Evolutionary conservation across 2,329 filamentous ascomycete species (phyloP), one percentile per base, ranked within the genome.

Genomic region (Pestalotiopsis sp.): DNA sequence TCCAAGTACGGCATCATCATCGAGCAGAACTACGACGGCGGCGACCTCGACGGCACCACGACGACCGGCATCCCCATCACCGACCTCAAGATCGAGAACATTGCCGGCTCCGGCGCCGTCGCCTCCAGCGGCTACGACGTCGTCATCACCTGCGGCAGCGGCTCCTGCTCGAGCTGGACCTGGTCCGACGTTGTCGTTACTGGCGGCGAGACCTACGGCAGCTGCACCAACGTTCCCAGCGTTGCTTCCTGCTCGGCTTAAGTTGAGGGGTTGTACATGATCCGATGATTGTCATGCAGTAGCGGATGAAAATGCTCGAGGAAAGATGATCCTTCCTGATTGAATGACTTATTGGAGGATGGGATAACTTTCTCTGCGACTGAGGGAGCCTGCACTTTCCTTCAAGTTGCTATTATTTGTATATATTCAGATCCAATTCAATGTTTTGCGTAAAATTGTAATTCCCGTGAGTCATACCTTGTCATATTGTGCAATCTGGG

Each of bases 21-120:
- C 69, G 78, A 83, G 74, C 81, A 83, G 75, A 80, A 82, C 72
- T 85, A 85, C 71, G 76, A 82, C 72, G 85, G 85, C 70, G 83
- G 84, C n/a, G 76, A 74, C 17, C 83, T 82, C 4, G 82, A 79
- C 7, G 84, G 84, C 20, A 77, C n/a, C 0, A 82, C 84, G 12
- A 85, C 83, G 45, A 72, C 73, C 31, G 85, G 85, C 45, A 83
- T 88, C n/a, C 85, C 85, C n/a, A 87, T 88, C 75, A 87, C 85
- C 9, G 82, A 80, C 7, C 71, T 88, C 6, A 82, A 79, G 1
- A 74, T 87, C 63, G 75, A 79, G 60, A 76, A 80, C 67, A 79
- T 87, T 69, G 31, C 41, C 45, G 64, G 64, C 14, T 80, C 73
- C 2, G 85, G 85, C 36, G 78, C 79, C 4, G 84, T 87, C 61